Evolutionary conservation across 345 rosid species (phyloP), one percentile per base, ranked within the genome.

Genomic region (Pistacia integerrima): DNA sequence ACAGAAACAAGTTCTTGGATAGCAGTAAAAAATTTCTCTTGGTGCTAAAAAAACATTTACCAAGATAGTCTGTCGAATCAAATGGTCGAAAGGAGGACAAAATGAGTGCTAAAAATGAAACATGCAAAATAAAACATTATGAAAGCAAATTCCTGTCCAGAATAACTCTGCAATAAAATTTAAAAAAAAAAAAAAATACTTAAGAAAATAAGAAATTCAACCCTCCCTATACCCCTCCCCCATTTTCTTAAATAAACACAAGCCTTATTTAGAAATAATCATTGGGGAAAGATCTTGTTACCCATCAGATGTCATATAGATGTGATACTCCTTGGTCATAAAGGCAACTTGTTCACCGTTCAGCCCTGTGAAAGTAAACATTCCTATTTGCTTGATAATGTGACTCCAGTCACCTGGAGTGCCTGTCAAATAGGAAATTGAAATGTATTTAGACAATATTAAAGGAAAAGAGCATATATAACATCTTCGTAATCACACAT

Each of bases 331-430:
- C 78, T 89, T 83, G 72, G 84, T 85, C 92, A 91, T 83, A 75
- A 87, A 91, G 49, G 85, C 84, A 48, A 91, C 97, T 87, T 91
- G 97, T 76, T 90, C 92, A 59, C 74, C 69, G 87, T 86, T 88
- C 83, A 91, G 46, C 54, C 97, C 93, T 0, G 91, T 84, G 84
- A 91, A 90, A 25, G 92, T 87, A 76, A 87, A 91, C 97, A 91
- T 88, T 73, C 97, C 93, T 73, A 91, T 90, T 80, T 91, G 97
- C 84, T 87, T 88, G 78, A 81, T 81, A 38, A 91, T 88, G 87
- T 91, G 97, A 81, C 88, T 90, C 97, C 97, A 91, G 70, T 91
- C 91, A 61, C 97, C 97, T 11, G 93, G 91, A 76, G 97, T 91
- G 64, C 93, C 97, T 91, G 88, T 77, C 55, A 49, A 72, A 64